phyloP scores from a whole-genome alignment of 2,329 filamentous ascomycete species.

The Beauveria varroae region DNA sequence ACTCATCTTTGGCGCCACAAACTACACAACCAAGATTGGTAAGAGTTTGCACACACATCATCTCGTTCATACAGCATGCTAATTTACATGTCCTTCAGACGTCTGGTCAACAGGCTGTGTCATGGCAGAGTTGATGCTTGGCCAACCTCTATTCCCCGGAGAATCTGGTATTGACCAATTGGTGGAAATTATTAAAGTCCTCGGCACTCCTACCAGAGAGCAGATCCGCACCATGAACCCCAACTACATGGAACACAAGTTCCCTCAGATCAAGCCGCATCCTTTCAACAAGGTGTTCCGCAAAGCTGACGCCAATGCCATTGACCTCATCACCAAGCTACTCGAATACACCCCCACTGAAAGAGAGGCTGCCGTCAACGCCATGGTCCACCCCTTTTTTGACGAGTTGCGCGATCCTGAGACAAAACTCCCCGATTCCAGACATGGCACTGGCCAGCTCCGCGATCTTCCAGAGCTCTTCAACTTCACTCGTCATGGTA shows the following conservation, averaged over 20 bases:
- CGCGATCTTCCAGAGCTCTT: slow-evolving; percentile 84
- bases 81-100: slow-evolving; percentile 69
- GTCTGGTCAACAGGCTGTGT: slow-evolving; percentile 99
- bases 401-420: slow-evolving; percentile 89
- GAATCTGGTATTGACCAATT: slow-evolving; percentile 98
- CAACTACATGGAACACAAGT: slow-evolving; percentile 99
- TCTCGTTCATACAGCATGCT: background rate
- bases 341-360: slow-evolving; percentile 97
- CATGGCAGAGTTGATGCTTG: slow-evolving; percentile 98
- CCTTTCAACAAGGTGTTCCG: slow-evolving; percentile 99
- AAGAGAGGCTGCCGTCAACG: slow-evolving; percentile 84
- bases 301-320: slow-evolving; percentile 86
- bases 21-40: slow-evolving; percentile 99
- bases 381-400: slow-evolving; percentile 98
- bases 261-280: slow-evolving; percentile 98
- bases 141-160: slow-evolving; percentile 93
- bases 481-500: slow-evolving; percentile 91
- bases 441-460: slow-evolving; percentile 71
- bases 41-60: slow-evolving; percentile 30
- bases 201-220: slow-evolving; percentile 92
- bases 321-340: slow-evolving; percentile 87
- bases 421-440: slow-evolving; percentile 88
- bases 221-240: slow-evolving; percentile 99
- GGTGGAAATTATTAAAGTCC: slow-evolving; percentile 98
- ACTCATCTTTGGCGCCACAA: slow-evolving; percentile 96